A percentile compares a stretch with the other conserved stretches of the same genome.
Evolutionary conservation across 2,329 filamentous ascomycete genomes (phyloP).

Genomic region (Trichoderma guizhouense): DNA sequence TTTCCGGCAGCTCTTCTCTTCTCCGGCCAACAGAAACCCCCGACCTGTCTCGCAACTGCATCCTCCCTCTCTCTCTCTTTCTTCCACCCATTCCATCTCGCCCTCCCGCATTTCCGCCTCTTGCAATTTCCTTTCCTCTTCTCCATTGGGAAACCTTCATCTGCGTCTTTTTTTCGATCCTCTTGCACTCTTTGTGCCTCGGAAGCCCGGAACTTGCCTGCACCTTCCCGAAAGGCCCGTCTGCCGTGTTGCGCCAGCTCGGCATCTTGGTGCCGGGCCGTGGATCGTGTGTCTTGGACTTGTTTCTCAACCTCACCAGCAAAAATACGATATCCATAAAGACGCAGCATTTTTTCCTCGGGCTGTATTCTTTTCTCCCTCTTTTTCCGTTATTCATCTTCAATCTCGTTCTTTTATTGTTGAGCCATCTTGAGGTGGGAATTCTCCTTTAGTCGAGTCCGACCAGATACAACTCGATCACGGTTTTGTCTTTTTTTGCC

Average conservation of each 20-base stretch:
- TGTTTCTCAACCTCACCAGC: not conserved
- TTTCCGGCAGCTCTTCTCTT: not conserved
- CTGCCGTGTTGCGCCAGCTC: slow-evolving; percentile 23
- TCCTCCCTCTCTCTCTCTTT: not conserved
- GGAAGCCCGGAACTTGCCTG: slow-evolving; percentile 7
- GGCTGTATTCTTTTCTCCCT: not conserved
- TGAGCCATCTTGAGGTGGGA: not conserved
- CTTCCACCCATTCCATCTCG: not conserved
- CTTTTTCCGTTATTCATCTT: not conserved
- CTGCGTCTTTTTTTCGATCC: not conserved
- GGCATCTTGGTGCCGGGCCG: slow-evolving; percentile 24
- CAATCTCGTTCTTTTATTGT: not conserved
- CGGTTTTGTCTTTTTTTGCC: not conserved
- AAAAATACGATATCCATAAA: slow-evolving; percentile 4
- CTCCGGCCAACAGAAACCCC: not conserved
- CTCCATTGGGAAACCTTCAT: not conserved
- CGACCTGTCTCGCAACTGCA: not conserved
- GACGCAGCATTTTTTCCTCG: slow-evolving; percentile 14
- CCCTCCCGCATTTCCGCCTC: not conserved
- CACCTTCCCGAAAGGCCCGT: slow-evolving; percentile 20
- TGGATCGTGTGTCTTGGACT: slow-evolving; percentile 1
- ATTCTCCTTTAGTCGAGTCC: not conserved
- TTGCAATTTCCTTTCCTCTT: not conserved
- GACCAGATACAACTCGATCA: not conserved
- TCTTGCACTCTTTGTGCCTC: not conserved